A percentile compares a stretch with the other conserved stretches of the same genome.
Evolutionary conservation across 83 land plant species (phyloP).

Genomic region (Picea abies): DNA sequence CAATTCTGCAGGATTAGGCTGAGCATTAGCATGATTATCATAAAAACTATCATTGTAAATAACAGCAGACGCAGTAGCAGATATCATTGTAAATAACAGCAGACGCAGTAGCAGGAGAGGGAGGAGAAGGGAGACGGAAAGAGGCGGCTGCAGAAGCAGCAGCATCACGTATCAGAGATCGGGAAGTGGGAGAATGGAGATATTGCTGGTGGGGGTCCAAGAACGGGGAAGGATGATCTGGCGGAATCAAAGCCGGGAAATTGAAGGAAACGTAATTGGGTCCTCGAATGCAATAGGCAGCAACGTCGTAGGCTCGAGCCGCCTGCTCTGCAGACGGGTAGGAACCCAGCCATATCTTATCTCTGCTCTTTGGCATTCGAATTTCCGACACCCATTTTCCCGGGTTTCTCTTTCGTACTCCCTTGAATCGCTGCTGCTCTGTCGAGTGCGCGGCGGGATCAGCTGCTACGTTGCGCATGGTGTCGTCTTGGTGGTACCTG

Average conservation of each 20-base stretch:
- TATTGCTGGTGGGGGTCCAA: background rate
- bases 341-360: conserved; percentile 13
- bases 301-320: conserved; percentile 12
- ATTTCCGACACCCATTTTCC: conserved; percentile 15
- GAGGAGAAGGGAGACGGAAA: background rate
- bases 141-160: background rate
- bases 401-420: conserved; percentile 5
- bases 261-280: background rate
- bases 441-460: no score
- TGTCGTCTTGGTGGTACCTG: no score
- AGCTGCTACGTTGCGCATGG: no score
- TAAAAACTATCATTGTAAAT: no score
- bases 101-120: background rate
- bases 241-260: background rate
- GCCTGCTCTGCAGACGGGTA: conserved; percentile 7
- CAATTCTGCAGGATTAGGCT: no score
- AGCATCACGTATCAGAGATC: background rate
- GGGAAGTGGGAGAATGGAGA: background rate
- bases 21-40: no score
- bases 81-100: no score
- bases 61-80: no score
- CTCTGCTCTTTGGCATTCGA: conserved; percentile 11
- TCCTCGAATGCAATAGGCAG: conserved; percentile 9
- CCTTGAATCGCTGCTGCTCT: background rate
- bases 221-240: background rate